Evolutionary conservation across 345 rosid genomes (phyloP).

Genomic region (Citrus sp.): DNA sequence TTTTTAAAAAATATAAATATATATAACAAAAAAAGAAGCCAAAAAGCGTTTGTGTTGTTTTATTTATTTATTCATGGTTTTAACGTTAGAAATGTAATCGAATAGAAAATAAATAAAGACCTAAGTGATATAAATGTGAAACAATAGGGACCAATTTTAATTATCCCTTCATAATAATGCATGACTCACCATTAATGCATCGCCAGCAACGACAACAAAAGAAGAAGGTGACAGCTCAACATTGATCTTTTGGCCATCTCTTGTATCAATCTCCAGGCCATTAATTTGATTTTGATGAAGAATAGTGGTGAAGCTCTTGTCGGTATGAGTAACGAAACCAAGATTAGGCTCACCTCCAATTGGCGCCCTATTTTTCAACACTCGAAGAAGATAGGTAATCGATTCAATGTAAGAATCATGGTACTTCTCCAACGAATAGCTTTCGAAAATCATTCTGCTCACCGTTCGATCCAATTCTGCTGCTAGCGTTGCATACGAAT

Average conservation of each 20-base stretch:
- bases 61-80: no score
- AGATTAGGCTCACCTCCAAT: conserved; percentile 22
- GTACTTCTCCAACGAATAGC: conserved; percentile 39
- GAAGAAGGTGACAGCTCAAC: conserved; percentile 44
- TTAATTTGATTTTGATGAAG: conserved; percentile 59
- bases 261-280: conserved; percentile 51
- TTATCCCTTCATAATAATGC: not conserved
- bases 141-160: no score
- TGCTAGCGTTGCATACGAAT: conserved; percentile 17
- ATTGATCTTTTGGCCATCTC: conserved; percentile 41
- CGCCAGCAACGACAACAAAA: conserved; percentile 59
- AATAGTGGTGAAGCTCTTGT: conserved; percentile 54
- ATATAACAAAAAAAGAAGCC: no score
- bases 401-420: conserved; percentile 32
- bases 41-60: no score
- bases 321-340: conserved; percentile 51
- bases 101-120: no score
- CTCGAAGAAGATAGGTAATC: conserved; percentile 44
- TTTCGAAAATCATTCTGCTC: conserved; percentile 55
- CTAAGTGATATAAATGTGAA: no score
- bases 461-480: conserved; percentile 46
- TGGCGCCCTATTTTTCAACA: conserved; percentile 47
- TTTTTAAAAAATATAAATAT: no score
- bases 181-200: conserved; percentile 44
- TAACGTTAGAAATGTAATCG: no score